Evolutionary conservation across 805 yeast species (phyloP), one percentile per base, ranked within the genome.

Genomic region (Saccharomycopsis sp.): DNA sequence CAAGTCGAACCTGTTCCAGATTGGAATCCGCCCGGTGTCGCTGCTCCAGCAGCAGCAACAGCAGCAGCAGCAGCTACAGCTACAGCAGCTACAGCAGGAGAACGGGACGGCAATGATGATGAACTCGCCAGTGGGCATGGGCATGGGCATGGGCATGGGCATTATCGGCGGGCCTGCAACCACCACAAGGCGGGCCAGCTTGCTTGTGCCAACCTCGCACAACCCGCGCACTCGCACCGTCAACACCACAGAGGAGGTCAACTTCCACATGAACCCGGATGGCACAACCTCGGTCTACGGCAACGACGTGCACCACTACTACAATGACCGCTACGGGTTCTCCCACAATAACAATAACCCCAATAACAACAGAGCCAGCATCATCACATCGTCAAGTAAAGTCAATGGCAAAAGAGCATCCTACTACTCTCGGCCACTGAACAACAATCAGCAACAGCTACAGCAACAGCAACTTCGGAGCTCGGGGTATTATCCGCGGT

Each of bases 141-240:
- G n/a, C n/a, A n/a, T n/a, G n/a, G n/a, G n/a, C n/a, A n/a, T n/a
- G n/a, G n/a, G n/a, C n/a, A n/a, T n/a, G n/a, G n/a, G n/a, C n/a
- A n/a, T n/a, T n/a, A n/a, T n/a, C n/a, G n/a, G n/a, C n/a, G n/a
- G n/a, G n/a, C n/a, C n/a, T n/a, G n/a, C n/a, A n/a, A n/a, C n/a
- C n/a, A n/a, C n/a, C n/a, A n/a, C n/a, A n/a, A 27, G 43, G 16
- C 18, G 49, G 15, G 49, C 49, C 17, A 39, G 44, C 30, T 36
- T 46, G 26, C 35, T 46, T 4, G 47, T 46, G 4, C 49, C 49
- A 17, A 46, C 33, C 18, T 22, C 27, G 9, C 45, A 45, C 27
- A 34, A 41, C 30, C 49, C 34, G 9, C 6, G 43, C 10, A 37
- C 36, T 17, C 31, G 35, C 17, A 21, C 36, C 17, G 15, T 7